These are phyloP conservation scores for Batrachochytrium dendrobatidis DNA, from an alignment of 371 early-diverging fungal genomes.

Conservation along the genomic window DNA sequence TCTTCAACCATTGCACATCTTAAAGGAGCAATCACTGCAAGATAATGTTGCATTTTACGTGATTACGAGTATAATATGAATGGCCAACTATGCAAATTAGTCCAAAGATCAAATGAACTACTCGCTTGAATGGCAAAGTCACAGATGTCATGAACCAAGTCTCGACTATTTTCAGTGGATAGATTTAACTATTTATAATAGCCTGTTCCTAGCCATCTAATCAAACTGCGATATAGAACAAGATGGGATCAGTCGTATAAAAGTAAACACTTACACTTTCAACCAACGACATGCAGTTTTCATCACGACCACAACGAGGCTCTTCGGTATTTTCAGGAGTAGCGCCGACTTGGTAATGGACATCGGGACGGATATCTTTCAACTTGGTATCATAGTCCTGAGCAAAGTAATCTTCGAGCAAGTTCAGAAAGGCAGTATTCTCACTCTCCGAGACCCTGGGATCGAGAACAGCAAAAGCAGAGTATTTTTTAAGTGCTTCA, in stretches of 20 bases:
- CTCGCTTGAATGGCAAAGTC: too few species aligned
- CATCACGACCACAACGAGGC: constrained; percentile 56
- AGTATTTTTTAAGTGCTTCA: constrained; percentile 52
- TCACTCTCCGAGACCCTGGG: constrained; percentile 52
- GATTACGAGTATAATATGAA: too few species aligned
- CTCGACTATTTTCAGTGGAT: too few species aligned
- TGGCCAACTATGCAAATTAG: too few species aligned
- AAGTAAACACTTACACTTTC: constrained; percentile 8
- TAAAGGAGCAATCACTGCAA: too few species aligned
- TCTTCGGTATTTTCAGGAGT: constrained; percentile 60
- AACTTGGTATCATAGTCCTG: constrained; percentile 50
- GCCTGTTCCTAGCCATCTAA: too few species aligned
- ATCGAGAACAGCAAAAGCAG: constrained; percentile 56
- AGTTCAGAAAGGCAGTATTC: constrained; percentile 52
- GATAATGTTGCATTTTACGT: too few species aligned
- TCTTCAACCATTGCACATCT: too few species aligned
- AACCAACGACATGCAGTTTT: constrained; percentile 48
- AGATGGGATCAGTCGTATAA: neutral
- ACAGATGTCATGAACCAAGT: too few species aligned
- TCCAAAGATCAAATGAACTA: too few species aligned
- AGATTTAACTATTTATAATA: too few species aligned
- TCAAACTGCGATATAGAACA: too few species aligned
- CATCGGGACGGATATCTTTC: constrained; percentile 53
- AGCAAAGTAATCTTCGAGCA: constrained; percentile 60
- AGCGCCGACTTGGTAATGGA: constrained; percentile 51